A percentile compares a stretch with the other conserved stretches of the same genome.
These are phyloP conservation scores for Chlorella ohadii DNA, from an alignment of 139 green algal species.

Conservation along the genomic window DNA sequence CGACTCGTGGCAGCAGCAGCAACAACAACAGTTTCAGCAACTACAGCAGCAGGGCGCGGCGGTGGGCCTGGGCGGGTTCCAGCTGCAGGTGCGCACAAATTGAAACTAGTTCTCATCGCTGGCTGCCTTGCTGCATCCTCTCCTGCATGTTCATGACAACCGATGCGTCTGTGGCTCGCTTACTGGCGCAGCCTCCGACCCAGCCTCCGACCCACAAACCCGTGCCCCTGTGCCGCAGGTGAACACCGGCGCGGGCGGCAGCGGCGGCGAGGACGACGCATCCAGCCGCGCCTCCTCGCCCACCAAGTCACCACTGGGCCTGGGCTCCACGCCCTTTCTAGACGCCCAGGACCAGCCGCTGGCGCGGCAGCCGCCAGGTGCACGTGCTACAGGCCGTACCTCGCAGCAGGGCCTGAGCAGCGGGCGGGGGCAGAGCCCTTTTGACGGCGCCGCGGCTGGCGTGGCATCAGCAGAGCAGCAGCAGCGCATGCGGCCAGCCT, in stretches of 20 bases:
- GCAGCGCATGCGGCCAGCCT: slow-evolving; percentile 3
- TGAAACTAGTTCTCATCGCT: too few species aligned
- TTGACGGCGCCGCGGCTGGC: slow-evolving; percentile 1
- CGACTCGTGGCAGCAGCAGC: slow-evolving; percentile 14
- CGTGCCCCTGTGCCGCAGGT: background rate
- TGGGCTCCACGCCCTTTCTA: background rate
- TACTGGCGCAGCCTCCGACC: too few species aligned
- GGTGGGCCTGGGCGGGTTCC: background rate
- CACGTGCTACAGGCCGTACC: background rate
- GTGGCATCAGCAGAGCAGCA: slow-evolving; percentile 12
- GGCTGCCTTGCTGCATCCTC: too few species aligned
- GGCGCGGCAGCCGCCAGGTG: background rate
- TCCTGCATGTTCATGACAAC: too few species aligned
- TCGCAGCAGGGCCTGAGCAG: slow-evolving; percentile 16
- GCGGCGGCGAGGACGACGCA: slow-evolving; percentile 14
- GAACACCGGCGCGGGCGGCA: background rate
- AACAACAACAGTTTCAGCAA: slow-evolving; percentile 4
- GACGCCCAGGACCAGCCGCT: slow-evolving; percentile 25
- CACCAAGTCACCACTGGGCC: slow-evolving; percentile 25
- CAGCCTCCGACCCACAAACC: too few species aligned
- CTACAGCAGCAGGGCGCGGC: background rate
- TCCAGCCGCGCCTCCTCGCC: slow-evolving; percentile 32
- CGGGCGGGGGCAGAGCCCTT: background rate
- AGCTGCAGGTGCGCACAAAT: background rate
- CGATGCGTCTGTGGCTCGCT: too few species aligned